phyloP scores from a whole-genome alignment of 2,329 filamentous ascomycete genomes.

The Emmonsiellopsis sp. region DNA sequence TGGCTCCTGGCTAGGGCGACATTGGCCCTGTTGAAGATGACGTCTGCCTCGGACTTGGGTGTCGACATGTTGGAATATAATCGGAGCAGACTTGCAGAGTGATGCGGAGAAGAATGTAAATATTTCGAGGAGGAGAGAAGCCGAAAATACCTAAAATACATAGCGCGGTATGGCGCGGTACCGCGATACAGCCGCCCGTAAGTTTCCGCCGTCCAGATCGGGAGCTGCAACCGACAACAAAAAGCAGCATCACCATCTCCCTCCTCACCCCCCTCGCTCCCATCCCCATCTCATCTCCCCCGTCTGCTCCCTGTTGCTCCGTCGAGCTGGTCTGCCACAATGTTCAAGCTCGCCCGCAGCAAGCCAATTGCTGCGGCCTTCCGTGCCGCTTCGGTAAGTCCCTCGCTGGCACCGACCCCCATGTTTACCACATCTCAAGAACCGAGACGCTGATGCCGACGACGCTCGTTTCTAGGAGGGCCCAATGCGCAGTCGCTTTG shows the following conservation, averaged over 20 bases:
- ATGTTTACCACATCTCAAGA: slow-evolving; percentile 19
- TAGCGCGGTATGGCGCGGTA: not conserved
- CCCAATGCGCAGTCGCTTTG: slow-evolving; percentile 43
- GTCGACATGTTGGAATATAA: slow-evolving; percentile 16
- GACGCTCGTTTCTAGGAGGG: slow-evolving; percentile 40
- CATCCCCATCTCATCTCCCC: not conserved
- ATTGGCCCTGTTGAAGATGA: slow-evolving; percentile 46
- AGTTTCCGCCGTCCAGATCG: not conserved
- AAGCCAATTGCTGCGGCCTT: slow-evolving; percentile 71
- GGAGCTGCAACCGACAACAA: not conserved
- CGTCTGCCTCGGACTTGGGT: slow-evolving; percentile 38
- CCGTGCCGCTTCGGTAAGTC: slow-evolving; percentile 63
- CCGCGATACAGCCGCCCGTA: too few species aligned
- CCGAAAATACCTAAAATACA: not conserved
- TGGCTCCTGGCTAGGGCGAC: slow-evolving; percentile 46
- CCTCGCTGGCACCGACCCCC: slow-evolving; percentile 1
- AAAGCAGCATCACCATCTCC: not conserved
- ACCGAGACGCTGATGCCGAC: slow-evolving; percentile 19
- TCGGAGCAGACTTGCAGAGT: too few species aligned
- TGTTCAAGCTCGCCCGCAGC: slow-evolving; percentile 83
- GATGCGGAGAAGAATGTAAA: not conserved
- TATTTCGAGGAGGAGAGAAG: not conserved
- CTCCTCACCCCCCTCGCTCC: not conserved
- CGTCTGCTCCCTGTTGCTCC: not conserved
- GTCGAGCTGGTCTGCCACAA: slow-evolving; percentile 37